phyloP scores from a whole-genome alignment of 2,329 filamentous ascomycete species.

The Thermoascus crustaceus region DNA sequence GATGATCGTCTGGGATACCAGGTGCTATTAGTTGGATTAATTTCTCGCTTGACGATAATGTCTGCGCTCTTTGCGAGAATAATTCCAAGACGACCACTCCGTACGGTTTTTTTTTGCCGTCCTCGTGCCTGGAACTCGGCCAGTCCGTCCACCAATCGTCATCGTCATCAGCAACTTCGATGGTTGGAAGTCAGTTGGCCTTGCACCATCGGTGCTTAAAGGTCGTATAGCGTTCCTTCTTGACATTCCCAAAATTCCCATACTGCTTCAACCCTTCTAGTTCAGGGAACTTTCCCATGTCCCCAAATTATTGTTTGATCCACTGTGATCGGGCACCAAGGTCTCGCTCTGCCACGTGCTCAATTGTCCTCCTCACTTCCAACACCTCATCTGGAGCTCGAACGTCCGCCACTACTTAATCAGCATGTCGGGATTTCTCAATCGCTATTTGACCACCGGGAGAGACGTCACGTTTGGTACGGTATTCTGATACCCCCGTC shows the following conservation, averaged over 20 bases:
- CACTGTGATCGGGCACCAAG: neutral
- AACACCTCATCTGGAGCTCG: no score
- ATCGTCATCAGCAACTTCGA: neutral
- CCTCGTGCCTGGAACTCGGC: slow-evolving; percentile 1
- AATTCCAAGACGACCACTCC: no score
- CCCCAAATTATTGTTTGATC: neutral
- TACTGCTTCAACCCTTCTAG: no score
- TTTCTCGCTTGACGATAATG: no score
- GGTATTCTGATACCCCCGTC: neutral
- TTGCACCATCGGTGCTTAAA: no score
- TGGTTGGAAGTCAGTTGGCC: no score
- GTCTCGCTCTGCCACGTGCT: neutral
- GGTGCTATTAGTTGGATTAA: no score
- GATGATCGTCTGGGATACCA: neutral
- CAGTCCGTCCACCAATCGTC: slow-evolving; percentile 3
- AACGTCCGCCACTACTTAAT: no score
- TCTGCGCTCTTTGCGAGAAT: no score
- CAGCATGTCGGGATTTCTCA: neutral
- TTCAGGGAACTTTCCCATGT: no score
- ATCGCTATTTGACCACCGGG: neutral
- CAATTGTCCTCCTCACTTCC: neutral
- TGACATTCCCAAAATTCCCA: no score
- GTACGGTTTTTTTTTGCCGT: neutral
- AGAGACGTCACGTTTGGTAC: neutral
- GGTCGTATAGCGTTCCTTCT: no score